phyloP scores from a whole-genome alignment of 1,139 yeast species.

The Chernovozyma sophiae-reginae region DNA sequence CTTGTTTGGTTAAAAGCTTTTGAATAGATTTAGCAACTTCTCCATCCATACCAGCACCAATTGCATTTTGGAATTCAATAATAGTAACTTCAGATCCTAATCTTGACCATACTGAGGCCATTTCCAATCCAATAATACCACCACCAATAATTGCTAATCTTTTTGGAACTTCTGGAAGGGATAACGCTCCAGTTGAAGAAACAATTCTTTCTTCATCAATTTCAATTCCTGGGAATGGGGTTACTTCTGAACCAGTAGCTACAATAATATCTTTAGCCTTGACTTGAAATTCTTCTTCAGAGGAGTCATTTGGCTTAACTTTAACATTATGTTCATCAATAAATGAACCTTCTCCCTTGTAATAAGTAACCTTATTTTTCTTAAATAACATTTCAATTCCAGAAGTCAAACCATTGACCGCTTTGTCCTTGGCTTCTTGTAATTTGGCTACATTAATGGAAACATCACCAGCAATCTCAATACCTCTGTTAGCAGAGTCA shows the following conservation, averaged over 20 bases:
- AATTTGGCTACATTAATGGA: conserved; percentile 70
- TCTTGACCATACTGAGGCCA: conserved; percentile 98
- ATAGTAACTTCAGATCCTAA: conserved; percentile 95
- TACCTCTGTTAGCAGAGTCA: conserved; percentile 86
- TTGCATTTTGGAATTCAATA: conserved; percentile 82
- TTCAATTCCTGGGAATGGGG: conserved; percentile 98
- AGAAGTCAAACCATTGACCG: conserved; percentile 84
- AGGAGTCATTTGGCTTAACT: conserved; percentile 86
- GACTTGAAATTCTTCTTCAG: conserved; percentile 52
- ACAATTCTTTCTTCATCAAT: conserved; percentile 97
- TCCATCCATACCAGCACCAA: conserved; percentile 95
- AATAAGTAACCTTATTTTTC: conserved; percentile 91
- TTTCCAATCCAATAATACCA: conserved; percentile 98
- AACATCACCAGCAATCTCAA: conserved; percentile 73
- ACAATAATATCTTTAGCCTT: conserved; percentile 85
- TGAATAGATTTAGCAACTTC: conserved; percentile 90
- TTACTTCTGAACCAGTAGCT: conserved; percentile 98
- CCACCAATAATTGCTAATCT: conserved; percentile 93
- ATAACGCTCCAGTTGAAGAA: conserved; percentile 88
- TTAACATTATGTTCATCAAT: conserved; percentile 72
- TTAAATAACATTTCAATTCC: conserved; percentile 95
- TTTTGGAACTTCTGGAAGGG: conserved; percentile 87
- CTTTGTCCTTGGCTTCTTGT: conserved; percentile 89
- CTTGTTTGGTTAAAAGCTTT: conserved; percentile 90
- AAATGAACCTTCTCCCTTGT: conserved; percentile 90